A percentile compares a stretch with the other conserved stretches of the same genome.
These are phyloP conservation scores for Cordyceps pruinosa DNA, from an alignment of 2,329 filamentous ascomycete species.

Conservation along the genomic window DNA sequence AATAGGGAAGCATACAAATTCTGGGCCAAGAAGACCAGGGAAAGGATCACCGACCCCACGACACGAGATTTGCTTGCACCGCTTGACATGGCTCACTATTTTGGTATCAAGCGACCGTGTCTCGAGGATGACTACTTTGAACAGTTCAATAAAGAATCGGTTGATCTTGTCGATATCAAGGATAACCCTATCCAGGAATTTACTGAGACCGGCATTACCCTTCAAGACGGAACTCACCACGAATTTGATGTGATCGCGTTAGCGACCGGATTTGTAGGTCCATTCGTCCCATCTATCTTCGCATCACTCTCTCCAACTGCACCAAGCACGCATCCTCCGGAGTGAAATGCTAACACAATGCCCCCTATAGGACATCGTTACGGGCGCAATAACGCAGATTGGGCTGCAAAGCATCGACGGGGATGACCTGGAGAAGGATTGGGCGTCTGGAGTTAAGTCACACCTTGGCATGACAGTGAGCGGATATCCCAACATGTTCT, in stretches of 20 bases:
- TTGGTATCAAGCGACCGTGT: constrained; percentile 38
- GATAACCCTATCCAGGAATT: constrained; percentile 35
- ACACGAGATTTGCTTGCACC: constrained; percentile 42
- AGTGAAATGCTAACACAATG: not conserved
- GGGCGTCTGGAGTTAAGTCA: constrained; percentile 22
- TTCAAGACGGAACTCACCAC: constrained; percentile 25
- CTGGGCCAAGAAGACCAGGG: constrained; percentile 38
- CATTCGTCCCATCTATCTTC: constrained; percentile 22
- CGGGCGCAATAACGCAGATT: constrained; percentile 22
- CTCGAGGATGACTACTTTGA: constrained; percentile 46
- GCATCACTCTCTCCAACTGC: too few relatives aligned
- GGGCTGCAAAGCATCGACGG: constrained; percentile 24
- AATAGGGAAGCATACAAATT: constrained; percentile 42
- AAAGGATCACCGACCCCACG: constrained; percentile 36
- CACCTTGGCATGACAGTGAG: constrained; percentile 19
- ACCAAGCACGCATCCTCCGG: too few relatives aligned
- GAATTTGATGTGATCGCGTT: constrained; percentile 30
- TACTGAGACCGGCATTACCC: constrained; percentile 31
- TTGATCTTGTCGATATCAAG: constrained; percentile 33
- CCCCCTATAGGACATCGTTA: constrained; percentile 13
- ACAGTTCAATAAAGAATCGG: constrained; percentile 24
- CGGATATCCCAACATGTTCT: constrained; percentile 17
- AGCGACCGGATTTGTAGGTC: constrained; percentile 24
- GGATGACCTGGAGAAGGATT: constrained; percentile 19
- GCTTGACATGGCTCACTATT: constrained; percentile 35